Base-by-base conservation (phyloP, 2,329 filamentous ascomycete genomes). In the Paracorniculantispora psalliotae region DNA sequence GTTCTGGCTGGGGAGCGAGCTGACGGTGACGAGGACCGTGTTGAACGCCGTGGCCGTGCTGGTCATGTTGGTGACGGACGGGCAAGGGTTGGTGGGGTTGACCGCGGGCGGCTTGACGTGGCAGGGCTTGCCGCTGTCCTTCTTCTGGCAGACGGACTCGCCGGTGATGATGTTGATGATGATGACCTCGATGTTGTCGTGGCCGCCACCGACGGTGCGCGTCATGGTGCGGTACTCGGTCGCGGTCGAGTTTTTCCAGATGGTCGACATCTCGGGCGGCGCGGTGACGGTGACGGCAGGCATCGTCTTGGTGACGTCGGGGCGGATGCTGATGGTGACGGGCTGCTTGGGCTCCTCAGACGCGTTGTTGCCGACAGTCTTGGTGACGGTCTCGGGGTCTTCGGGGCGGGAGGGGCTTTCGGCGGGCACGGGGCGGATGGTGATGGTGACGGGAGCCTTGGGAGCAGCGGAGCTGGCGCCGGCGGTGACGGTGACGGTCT, bases 1-100 rank as follows among this genome's bases (percentile, higher is more conserved):
- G 28, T 47, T 28, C 4, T 41, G 25, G 33, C 19, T 21, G 17
- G 43, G n/a, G 10, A 13, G 13, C 2, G n/a, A 13, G 33, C 50
- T 60, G 30, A 71, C 64, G 6, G 72, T 74, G 59, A 70, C 66
- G 17, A 67, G 60, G n/a, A 75, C 64, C 1, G 72, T 75, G 64
- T 73, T 75, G 62, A 71, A 75, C 35, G 69, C 64, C 15, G 72
- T 74, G 12, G 67, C 61, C 25, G 72, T 66, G 44, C 67, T 70
- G 26, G 71, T 72, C 5, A 67, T 69, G 23, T 66, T 59, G 13
- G 64, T 59, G 52, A 59, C 62, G 2, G 56, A 48, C 15, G 64
- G 53, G 55, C 68, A 72, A 21, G 62, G 62, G 23, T 64, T 64
- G 17, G 60, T 64, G 13, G 26, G 25, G 46, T 19, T 21, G 4